Evolutionary conservation across 805 yeast genomes (phyloP), one percentile per base, ranked within the genome.

Genomic region (Dipodascus geniculatus): DNA sequence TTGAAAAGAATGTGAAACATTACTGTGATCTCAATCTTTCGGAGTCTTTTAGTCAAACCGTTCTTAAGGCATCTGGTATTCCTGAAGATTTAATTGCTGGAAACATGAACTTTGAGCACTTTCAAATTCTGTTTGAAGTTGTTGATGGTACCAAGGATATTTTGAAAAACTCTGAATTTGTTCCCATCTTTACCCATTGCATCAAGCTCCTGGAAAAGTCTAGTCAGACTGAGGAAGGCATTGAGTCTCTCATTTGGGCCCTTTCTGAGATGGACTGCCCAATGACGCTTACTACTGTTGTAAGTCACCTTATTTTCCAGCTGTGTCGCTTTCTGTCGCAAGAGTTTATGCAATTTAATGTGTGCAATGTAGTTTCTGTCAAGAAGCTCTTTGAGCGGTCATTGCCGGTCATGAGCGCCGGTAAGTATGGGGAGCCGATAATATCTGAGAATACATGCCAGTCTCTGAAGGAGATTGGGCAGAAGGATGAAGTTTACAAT

Each of bases 11-110:
- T 38, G 44, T 38, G 4, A 14, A 38, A 38, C 20, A 38, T 38
- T 38, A 14, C 14, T 38, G 20, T 38, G 44, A 38, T 38, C 17
- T 38, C 20, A 17, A 38, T n/a, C 20, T 38, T 14, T n/a, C 17
- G 6, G 44, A 38, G 20, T 38, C 20, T 38, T 38, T 38, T 38
- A 38, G 19, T 16, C 44, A 38, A 38, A n/a, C 44, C 17, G 14
- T 38, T 38, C 44, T 38, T 17, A 38, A 38, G 19, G 44, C 44
- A n/a, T 38, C 44, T 38, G 44, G 44, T 38, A n/a, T 38, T 38
- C 44, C 44, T 38, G 44, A 38, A 38, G 20, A 38, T n/a, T n/a
- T 38, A 4, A 38, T 38, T n/a, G 11, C 44, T 11, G 44, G 8
- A 38, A 4, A 38, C 4, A 17, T 17, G 6, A 38, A 38, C 14